Base-by-base conservation (phyloP, 495 filamentous ascomycete genomes). In the Aspergillus nidulans region DNA sequence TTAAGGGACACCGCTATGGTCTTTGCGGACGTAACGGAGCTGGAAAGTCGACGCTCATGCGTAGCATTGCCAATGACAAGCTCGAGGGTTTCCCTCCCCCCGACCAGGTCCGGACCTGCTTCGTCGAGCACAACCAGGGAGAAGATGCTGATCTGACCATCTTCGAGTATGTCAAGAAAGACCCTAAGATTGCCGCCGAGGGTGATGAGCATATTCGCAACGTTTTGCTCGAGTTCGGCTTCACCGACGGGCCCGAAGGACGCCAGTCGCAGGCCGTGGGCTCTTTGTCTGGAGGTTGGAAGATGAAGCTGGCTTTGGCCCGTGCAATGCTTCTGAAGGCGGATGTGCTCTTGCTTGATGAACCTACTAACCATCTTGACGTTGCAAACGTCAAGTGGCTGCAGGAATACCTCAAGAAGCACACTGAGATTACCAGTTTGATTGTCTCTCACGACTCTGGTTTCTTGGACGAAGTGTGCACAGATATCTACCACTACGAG, bases 401-500 rank as follows among this genome's bases (percentile, higher is more conserved):
- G 26, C 86, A 96, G 71, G 86, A 90, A 50, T 99, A 99, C 69
- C 83, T 99, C 56, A 97, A 92, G 81, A 79, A 79, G 32, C 91
- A 99, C 75, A 92, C 92, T 32, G 89, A 99, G 24, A 98, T 98
- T 73, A 99, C 94, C 49, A 91, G 86, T 66, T 76, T 99, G 79
- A 97, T 99, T 67, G 94, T 99, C 62, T 89, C 84, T 70, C 94
- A 99, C 86, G 94, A 99, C 82, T 97, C 92, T 6, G 86, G 88
- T 40, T 99, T 99, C 81, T 76, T 99, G 38, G 94, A 99, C 68
- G 87, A 90, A 26, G 90, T 99, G 52, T 97, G 92, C 64, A 99
- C 94, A 5, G 95, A 99, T 67, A 96, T 99, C 71, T 97, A 97
- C 76, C 94, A 99, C 74, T 99, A 99, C 76, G 94, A 99, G 70